Conservation (phyloP, 352 stramenopile genomes). For the Blastocystis sp. region DNA sequence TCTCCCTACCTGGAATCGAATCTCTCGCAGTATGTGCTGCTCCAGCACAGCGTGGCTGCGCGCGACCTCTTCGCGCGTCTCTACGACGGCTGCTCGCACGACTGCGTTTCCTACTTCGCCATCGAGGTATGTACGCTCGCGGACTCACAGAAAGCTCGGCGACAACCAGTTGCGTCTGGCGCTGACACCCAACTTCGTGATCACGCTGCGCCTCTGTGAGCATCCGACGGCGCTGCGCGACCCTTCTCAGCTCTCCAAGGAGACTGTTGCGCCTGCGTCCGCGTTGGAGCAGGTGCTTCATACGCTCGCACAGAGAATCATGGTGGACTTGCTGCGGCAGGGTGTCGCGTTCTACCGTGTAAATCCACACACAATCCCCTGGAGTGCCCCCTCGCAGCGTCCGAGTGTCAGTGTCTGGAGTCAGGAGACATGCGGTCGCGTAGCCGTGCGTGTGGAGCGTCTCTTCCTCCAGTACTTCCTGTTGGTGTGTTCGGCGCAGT, state of each 20-base stretch:
- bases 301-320: background rate
- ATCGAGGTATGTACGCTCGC: background rate
- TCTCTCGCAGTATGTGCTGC: background rate
- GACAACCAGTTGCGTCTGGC: background rate
- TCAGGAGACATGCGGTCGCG: no score
- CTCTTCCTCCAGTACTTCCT: constrained; percentile 50
- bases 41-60: background rate
- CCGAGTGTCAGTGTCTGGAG: no score
- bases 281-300: no score
- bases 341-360: background rate
- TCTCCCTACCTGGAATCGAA: background rate
- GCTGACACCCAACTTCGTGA: background rate
- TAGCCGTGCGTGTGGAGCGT: no score
- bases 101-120: background rate
- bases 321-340: background rate
- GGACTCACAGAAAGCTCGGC: background rate
- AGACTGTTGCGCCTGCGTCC: no score
- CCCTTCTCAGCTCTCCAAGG: no score
- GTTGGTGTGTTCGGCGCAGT: constrained; percentile 18
- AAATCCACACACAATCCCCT: background rate
- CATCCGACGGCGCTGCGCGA: background rate
- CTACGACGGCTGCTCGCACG: background rate
- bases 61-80: background rate
- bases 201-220: background rate
- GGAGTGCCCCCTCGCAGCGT: no score